Evolutionary conservation across 345 rosid genomes (phyloP).

Genomic region (Ricinus communis): DNA sequence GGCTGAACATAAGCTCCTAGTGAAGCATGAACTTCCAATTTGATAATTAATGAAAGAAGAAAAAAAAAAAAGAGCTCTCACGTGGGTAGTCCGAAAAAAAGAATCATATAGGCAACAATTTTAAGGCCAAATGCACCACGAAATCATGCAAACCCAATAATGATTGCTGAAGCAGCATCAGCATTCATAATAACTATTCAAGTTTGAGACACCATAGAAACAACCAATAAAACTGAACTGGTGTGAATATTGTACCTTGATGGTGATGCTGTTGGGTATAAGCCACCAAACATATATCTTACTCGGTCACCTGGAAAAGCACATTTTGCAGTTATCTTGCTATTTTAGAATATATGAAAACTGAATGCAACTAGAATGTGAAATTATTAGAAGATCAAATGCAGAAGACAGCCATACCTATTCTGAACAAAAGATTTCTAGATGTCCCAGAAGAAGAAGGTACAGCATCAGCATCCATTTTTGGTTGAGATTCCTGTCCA

Average conservation of each 20-base stretch:
- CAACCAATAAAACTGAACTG: not conserved
- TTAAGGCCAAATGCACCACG: not conserved
- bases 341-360: slow-evolving; percentile 20
- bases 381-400: slow-evolving; percentile 7
- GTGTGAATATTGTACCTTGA: slow-evolving; percentile 47
- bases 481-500: slow-evolving; percentile 58
- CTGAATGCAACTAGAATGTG: not conserved
- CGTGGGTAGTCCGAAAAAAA: not conserved
- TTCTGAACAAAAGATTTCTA: slow-evolving; percentile 53
- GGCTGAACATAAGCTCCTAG: not conserved
- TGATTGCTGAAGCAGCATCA: not conserved
- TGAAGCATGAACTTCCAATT: not conserved
- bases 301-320: slow-evolving; percentile 74
- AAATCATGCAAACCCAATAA: not conserved
- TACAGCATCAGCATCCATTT: slow-evolving; percentile 50
- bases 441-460: slow-evolving; percentile 52
- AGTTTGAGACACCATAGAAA: not conserved
- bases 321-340: slow-evolving; percentile 10
- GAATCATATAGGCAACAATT: not conserved
- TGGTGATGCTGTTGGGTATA: slow-evolving; percentile 46
- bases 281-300: slow-evolving; percentile 50
- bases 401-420: slow-evolving; percentile 43
- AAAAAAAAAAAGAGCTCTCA: not conserved
- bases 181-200: not conserved
- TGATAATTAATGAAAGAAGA: not conserved